Percentiles rank a stretch among this genome's conserved stretches.
Evolutionary conservation across 306 rosid species (phyloP).

Genomic region (Cucumis sativus): DNA sequence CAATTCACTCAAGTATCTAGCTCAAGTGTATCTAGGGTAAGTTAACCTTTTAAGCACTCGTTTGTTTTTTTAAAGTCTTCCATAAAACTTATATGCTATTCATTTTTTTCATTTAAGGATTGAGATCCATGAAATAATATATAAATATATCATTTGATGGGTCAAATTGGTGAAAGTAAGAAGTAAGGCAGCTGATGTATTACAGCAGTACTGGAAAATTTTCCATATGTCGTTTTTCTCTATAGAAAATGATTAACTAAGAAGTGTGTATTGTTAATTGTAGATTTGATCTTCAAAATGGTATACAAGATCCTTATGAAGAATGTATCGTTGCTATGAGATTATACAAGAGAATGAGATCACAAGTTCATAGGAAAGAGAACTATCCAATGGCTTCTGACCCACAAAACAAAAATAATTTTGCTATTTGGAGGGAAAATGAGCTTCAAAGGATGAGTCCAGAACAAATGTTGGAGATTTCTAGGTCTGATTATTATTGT

Average conservation of each 20-base stretch:
- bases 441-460: constrained; percentile 83
- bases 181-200: too few relatives aligned
- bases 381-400: constrained; percentile 56
- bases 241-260: background rate
- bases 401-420: constrained; percentile 55
- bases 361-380: constrained; percentile 50
- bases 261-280: background rate
- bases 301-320: constrained; percentile 76
- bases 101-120: too few relatives aligned
- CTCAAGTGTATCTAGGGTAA: constrained; percentile 88
- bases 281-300: constrained; percentile 85
- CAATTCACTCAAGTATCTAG: constrained; percentile 82
- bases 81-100: too few relatives aligned
- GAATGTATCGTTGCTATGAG: constrained; percentile 82
- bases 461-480: constrained; percentile 64
- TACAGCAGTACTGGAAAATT: background rate
- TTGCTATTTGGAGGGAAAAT: constrained; percentile 57
- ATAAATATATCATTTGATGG: background rate
- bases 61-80: background rate
- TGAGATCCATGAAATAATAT: background rate
- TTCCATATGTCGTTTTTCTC: too few relatives aligned
- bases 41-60: background rate
- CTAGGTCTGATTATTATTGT: constrained; percentile 87
- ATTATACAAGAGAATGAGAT: constrained; percentile 72
- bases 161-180: background rate